Evolutionary conservation across 192 early-diverging fungal species (phyloP), one percentile per base, ranked within the genome.

Genomic region (Phycomyces blakesleeanus): DNA sequence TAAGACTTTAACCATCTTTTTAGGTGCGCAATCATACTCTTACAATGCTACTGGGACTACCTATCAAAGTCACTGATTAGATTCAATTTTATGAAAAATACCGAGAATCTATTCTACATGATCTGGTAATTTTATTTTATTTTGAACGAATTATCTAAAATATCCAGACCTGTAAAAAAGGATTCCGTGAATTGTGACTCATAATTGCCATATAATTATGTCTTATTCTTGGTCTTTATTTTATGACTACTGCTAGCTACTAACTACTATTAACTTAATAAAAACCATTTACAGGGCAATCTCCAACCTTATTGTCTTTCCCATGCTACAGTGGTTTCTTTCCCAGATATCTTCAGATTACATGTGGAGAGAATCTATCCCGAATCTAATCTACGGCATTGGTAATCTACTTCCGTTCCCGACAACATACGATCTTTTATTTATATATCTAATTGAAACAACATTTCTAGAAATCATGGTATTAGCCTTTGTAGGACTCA

Each of bases 31-130:
- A 55, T 78, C 29, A 58, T 78, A 11, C 68, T 78, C 0, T 40
- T 78, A 18, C 76, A 78, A 67, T 71, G 68, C 8, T 78, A 75
- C 57, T 78, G 76, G 76, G 71, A 75, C 42, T 78, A 78, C 51
- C 52, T 78, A 27, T 69, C 73, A 10, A 68, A 71, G 9, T 71
- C 61, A 59, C 57, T 78, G 25, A 73, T 73, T 50, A 78, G 75
- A 34, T 57, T 66, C 10, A 62, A 61, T 26, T 78, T 78, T 53
- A 78, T 78, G 76, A 68, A 69, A 24, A 75, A 73, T 40, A 66
- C 51, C 51, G 76, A 78, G 68, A 75, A 75, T 29, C 67, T 67
- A 53, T 75, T 69, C 47, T 78, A 78, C 21, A 71, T 78, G n/a
- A 41, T 75, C n/a, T 72, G 63, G 40, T 69, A 64, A 39, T 37